Evolutionary conservation across 225 moss, liverwort and hornwort species (phyloP).

Genomic region (Asterella californica): DNA sequence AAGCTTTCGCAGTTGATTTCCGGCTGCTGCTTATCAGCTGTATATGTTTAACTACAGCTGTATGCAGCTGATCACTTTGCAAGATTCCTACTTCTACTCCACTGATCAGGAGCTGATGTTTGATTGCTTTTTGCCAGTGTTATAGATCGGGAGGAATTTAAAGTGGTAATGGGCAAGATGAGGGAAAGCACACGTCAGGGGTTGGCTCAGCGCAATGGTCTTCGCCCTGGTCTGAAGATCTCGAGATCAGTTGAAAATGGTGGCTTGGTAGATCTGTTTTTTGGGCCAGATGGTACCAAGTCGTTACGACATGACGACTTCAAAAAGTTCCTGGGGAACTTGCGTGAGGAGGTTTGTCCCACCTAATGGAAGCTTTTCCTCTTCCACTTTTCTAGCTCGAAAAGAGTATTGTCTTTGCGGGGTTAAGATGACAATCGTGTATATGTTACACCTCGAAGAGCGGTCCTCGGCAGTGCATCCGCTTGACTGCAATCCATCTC

Average conservation of each 20-base stretch:
- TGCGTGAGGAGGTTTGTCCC: conserved; percentile 64
- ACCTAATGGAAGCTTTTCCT: background rate
- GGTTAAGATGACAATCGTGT: no score
- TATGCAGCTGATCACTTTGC: background rate
- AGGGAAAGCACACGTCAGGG: conserved; percentile 59
- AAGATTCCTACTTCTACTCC: background rate
- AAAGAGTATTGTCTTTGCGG: background rate
- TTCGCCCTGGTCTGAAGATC: conserved; percentile 50
- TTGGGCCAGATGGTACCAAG: conserved; percentile 63
- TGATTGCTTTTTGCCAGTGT: conserved; percentile 32
- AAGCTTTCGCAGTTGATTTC: background rate
- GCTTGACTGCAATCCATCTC: background rate
- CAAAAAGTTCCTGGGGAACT: conserved; percentile 56
- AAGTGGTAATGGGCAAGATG: conserved; percentile 71
- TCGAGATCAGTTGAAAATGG: conserved; percentile 59
- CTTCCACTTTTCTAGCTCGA: background rate
- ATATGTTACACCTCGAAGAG: no score
- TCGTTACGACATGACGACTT: conserved; percentile 67
- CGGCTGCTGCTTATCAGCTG: background rate
- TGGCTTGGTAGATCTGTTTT: conserved; percentile 75
- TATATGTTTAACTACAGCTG: background rate
- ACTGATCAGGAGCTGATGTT: background rate
- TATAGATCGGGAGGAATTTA: conserved; percentile 75
- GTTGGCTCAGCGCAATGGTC: conserved; percentile 60
- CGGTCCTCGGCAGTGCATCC: background rate